Evolutionary conservation across 2,329 filamentous ascomycete species (phyloP), one percentile per base, ranked within the genome.

Genomic region (Colletotrichum sp.): DNA sequence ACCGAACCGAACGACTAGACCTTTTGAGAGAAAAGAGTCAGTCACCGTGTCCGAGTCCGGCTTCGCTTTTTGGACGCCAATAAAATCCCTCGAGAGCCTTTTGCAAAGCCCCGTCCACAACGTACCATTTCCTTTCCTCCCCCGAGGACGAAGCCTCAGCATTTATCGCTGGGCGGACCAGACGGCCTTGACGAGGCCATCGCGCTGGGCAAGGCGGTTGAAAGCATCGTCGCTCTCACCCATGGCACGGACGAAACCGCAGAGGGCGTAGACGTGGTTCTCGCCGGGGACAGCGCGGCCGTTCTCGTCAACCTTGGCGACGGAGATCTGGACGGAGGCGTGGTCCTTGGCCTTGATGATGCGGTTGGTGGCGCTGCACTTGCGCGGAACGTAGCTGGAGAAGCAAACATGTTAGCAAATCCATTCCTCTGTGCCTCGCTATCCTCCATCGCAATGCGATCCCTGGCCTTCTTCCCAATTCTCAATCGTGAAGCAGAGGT

Each of bases 281-380:
- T 98, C 97, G 89, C 96, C 96, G 82, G 95, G 95, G 90, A 93
- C 85, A 81, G 96, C 96, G 84, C 96, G 95, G 87, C 97, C 97
- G 91, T 96, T 98, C 94, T 99, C 97, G 89, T 99, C 96, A 84
- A 99, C 97, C 92, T 98, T 99, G 89, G 94, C 96, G 87, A 99
- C 91, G 84, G 94, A 95, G 89, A 99, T 95, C 90, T 99, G 97
- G 84, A 99, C 97, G 79, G 95, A 98, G 84, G 95, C 96, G 93
- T 99, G 97, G 91, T 99, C 97, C 92, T 99, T 98, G 92, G 97
- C 96, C 92, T 98, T 98, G 94, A 99, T 99, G 92, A 99, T 98
- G 90, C 97, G 95, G 95, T 98, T 98, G 89, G 96, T 98, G 84
- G 96, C 96, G 89, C 93, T 95, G 95, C 96, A 99, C 92, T 98